Base-by-base conservation (phyloP, 2,329 filamentous ascomycete species). In the Aspergillus pseudonomiae region DNA sequence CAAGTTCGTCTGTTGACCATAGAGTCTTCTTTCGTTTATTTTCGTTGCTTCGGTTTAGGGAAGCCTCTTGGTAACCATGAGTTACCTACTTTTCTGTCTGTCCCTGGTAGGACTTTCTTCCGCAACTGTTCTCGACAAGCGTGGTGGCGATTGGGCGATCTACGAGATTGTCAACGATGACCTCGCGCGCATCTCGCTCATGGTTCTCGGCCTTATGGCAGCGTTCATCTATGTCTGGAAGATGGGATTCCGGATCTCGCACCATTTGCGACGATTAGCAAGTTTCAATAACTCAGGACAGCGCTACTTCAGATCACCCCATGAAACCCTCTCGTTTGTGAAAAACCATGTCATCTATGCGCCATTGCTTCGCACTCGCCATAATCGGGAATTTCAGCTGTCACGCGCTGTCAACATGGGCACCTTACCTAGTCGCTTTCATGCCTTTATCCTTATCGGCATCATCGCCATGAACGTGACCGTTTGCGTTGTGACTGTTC, bases 251-350 rank as follows among this genome's bases (percentile, higher is more conserved):
- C 83, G 85, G 60, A 79, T 91, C 62, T 81, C 86, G 63, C 87
- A 85, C 68, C 90, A 95, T 73, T 81, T 94, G 43, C 88, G 93
- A 67, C 89, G 86, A 30, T 83, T 96, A 52, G 85, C 90, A 48
- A 92, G 89, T 72, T 85, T 97, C 68, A 89, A 86, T 80, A 93
- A 92, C 79, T 90, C 92, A 67, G 89, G 84, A 1, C 93, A 97
- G 77, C 84, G 86, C 65, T 97, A 93, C 81, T 97, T 94, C 74
- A 85, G 89, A 53, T 80, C 82, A 28, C 85, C 90, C 6, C 68
- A 80, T 36, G 64, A 68, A 6, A 74, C 59, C 81, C 96, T 70
- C 85, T 88, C 68, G 82, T 93, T 65, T 74, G 75, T 96, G 61
- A 92, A 94, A 80, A 84, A 86, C 65, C 84, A 91, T 60, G 85